Evolutionary conservation across 805 yeast genomes (phyloP), one percentile per base, ranked within the genome.

Genomic region (Torulaspora microellipsoides): DNA sequence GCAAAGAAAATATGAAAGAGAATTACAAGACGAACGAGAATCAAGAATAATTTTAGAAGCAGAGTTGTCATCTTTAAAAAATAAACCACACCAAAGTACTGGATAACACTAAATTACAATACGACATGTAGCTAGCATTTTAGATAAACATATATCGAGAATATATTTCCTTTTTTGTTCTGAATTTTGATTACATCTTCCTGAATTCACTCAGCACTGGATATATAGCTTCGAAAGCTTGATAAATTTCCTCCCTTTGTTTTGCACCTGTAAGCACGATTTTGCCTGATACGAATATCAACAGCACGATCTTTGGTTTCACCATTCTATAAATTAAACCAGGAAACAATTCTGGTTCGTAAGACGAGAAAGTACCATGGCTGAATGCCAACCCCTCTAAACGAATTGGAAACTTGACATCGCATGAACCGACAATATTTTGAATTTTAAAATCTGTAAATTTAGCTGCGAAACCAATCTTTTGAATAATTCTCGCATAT

Each of bases 311-410:
- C 68, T 93, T 93, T 13, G 99, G 99, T 66, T 91, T 91, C 56
- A 93, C 99, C 99, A 93, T 93, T 77, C 99, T 88, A 75, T 93
- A 93, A 70, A 93, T 93, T 57, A 93, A 77, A 61, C 99, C 99
- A 2, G 99, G 99, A 68, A 93, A 93, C 63, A 93, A 73, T 68
- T 93, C 99, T 3, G 99, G 99, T 68, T 93, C 99, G 63, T 93
- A 93, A 13, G 96, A 87, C 52, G 95, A 85, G 91, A 93, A 93
- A 71, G 96, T 88, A 47, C 99, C 99, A 76, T 93, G 99, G 55
- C 95, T 82, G 65, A 90, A 93, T 3, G 99, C 99, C 59, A 93
- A 77, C 47, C 99, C 99, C 72, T 93, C 99, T 53, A 93, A 73
- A 65, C 99, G 80, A 53, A 93, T 93, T 14, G 99, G 99, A 67